Percentiles rank a stretch among this genome's conserved stretches.
phyloP scores from a whole-genome alignment of 2,329 filamentous ascomycete genomes.

The Alternaria sp. region DNA sequence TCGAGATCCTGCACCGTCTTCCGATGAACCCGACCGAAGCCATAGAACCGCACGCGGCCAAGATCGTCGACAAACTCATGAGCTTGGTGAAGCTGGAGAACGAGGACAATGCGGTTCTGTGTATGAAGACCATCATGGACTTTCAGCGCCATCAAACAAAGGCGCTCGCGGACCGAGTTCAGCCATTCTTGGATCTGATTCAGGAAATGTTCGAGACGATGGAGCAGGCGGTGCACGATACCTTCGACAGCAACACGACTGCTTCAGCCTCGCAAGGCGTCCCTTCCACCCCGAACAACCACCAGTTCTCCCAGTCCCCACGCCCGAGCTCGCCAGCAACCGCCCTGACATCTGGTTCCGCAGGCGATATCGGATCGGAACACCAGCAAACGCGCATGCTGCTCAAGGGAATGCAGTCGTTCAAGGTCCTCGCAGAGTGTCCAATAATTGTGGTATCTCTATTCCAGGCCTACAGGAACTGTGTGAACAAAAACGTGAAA shows the following conservation, averaged over 20 bases:
- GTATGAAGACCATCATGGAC: conserved; percentile 97
- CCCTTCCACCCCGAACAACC: conserved; percentile 68
- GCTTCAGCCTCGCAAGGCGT: conserved; percentile 57
- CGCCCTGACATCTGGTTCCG: conserved; percentile 74
- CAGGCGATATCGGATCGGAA: conserved; percentile 77
- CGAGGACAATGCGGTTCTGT: conserved; percentile 97
- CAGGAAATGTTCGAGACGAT: conserved; percentile 96
- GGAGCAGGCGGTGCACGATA: conserved; percentile 92
- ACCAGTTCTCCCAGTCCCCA: conserved; percentile 81
- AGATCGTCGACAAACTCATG: conserved; percentile 91
- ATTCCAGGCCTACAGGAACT: conserved; percentile 87
- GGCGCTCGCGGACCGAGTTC: conserved; percentile 79
- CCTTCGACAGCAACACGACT: conserved; percentile 79
- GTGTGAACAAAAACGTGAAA: conserved; percentile 84
- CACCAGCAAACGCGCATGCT: conserved; percentile 82
- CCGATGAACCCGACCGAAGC: conserved; percentile 75
- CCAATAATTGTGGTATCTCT: conserved; percentile 99
- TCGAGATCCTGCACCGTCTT: conserved; percentile 93
- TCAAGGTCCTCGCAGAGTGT: conserved; percentile 97
- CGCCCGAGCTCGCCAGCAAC: conserved; percentile 88
- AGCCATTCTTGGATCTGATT: conserved; percentile 88
- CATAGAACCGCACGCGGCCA: conserved; percentile 85
- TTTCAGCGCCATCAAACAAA: conserved; percentile 92
- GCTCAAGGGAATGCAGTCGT: conserved; percentile 95
- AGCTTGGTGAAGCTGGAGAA: conserved; percentile 88